Conservation (phyloP, 805 yeast genomes). For the Lipomyces starkeyi region DNA sequence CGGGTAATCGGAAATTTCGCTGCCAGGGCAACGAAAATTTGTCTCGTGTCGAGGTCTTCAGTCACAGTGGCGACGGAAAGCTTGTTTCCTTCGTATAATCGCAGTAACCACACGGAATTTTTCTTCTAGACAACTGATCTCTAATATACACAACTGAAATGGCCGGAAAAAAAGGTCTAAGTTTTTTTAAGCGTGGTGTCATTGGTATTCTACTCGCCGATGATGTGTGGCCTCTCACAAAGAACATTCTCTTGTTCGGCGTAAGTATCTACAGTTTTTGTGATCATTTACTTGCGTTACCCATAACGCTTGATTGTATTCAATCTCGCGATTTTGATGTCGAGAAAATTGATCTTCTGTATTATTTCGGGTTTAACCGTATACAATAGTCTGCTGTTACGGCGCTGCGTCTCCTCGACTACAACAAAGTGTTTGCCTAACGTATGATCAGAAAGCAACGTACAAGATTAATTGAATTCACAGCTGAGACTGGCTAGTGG, state of each 20-base stretch:
- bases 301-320: not conserved
- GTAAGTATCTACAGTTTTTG: conserved; percentile 15
- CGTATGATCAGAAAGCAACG: not conserved
- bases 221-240: conserved; percentile 31
- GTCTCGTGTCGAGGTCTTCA: not conserved
- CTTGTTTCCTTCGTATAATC: not conserved
- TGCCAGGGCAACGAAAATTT: conserved; percentile 3
- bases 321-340: not conserved
- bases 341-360: not conserved
- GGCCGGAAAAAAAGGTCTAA: conserved; percentile 15
- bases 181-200: conserved; percentile 11
- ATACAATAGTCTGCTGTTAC: conserved; percentile 22
- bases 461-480: not conserved
- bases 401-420: conserved; percentile 15
- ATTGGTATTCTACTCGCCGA: conserved; percentile 20
- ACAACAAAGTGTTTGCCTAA: conserved; percentile 22
- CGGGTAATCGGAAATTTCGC: not conserved
- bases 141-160: conserved; percentile 11
- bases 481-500: not conserved
- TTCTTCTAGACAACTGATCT: not conserved
- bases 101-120: not conserved
- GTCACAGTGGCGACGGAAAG: not conserved
- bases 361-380: not conserved
- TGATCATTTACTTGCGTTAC: not conserved
- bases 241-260: conserved; percentile 25